Base-by-base conservation (phyloP, 2,329 filamentous ascomycete species). In the Clonostachys solani region DNA sequence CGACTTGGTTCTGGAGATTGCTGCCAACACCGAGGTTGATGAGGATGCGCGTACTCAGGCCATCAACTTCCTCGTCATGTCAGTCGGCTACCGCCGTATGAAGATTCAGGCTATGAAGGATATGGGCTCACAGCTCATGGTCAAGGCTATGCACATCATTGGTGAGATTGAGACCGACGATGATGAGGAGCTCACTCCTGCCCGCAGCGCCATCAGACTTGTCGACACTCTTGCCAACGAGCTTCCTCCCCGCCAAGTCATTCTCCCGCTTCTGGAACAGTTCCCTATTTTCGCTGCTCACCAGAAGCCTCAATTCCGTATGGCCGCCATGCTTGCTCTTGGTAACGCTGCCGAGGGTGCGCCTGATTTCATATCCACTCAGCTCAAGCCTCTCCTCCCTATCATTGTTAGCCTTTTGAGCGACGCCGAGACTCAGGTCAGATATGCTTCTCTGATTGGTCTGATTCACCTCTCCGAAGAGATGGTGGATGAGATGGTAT, bases 271-370 rank as follows among this genome's bases (percentile, higher is more conserved):
- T 3, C 83, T 99, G 33, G 87, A 95, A 56, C 84, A 89, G 46
- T 86, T 97, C 55, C 86, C 89, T 36, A 80, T 81, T 56, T 96
- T 94, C 62, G 89, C 92, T 56, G 80, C 80, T 56, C 85, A 83
- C 61, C 69, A 78, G 50, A 80, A 95, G 60, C 80, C 91, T 35
- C 84, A 89, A 57, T 87, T 87, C 71, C 86, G 92, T 50, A 88
- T 92, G 68, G 92, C 92, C 47, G 92, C 89, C 68, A 94, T 97
- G 62, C 78, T 97, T 52, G 87, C 92, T 43, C 80, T 99, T 6
- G 92, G 92, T 50, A 95, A 92, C 74, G 92, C 89, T 57, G 92
- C 96, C 46, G 94, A 97, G 74, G 94, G 94, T 57, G 92, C 94
- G 33, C 94, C 94, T 15, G 94, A 99, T 67, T 99, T 97, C 69